Conservation (phyloP, 1,284 basidiomycete species). For the Vanrija sp. region DNA sequence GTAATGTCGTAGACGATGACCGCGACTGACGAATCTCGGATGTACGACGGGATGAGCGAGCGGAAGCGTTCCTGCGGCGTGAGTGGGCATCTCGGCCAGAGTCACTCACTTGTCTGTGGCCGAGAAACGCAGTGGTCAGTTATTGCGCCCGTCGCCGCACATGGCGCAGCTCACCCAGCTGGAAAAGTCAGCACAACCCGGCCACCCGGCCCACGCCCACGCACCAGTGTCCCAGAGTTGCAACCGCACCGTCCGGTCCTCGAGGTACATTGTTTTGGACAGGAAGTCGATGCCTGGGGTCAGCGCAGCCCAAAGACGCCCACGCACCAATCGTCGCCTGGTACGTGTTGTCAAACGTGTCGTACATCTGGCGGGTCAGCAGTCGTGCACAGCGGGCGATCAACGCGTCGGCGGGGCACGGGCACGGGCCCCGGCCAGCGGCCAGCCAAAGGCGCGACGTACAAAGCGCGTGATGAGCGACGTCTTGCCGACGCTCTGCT, state of each 20-base stretch:
- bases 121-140: conserved; percentile 1
- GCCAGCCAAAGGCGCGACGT: conserved; percentile 6
- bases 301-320: not conserved
- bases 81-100: not conserved
- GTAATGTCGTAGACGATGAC: conserved; percentile 99
- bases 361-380: conserved; percentile 76
- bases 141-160: not conserved
- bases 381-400: not conserved
- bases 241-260: conserved; percentile 94
- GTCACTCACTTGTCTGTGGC: conserved; percentile 29
- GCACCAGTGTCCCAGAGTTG: conserved; percentile 98
- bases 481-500: conserved; percentile 93
- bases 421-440: not conserved
- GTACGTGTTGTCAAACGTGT: conserved; percentile 99
- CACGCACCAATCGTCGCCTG: conserved; percentile 84
- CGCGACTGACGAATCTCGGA: conserved; percentile 95
- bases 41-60: conserved; percentile 97
- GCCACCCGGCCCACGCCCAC: conserved; percentile 3
- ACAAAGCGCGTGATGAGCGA: conserved; percentile 90
- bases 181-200: conserved; percentile 9
- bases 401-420: not conserved
- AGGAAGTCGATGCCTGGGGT: conserved; percentile 83
- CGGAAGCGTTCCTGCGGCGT: conserved; percentile 82
- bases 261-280: conserved; percentile 99
- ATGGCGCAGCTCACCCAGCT: conserved; percentile 30